Evolutionary conservation across 176 grass and related monocot species (phyloP).

Genomic region (Microstegium vimineum): DNA sequence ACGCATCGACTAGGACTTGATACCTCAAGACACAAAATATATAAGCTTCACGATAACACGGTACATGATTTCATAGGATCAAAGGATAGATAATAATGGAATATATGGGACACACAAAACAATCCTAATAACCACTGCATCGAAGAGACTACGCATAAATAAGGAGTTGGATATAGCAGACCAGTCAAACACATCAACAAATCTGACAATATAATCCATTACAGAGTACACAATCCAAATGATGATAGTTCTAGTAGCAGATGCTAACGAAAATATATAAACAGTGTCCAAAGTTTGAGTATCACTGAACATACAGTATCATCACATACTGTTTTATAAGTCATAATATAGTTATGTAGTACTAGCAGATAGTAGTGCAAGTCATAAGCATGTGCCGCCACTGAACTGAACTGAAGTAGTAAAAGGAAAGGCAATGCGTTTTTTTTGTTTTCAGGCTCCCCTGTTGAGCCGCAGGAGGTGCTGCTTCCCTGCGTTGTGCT

Average conservation of each 20-base stretch:
- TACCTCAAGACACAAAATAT: background rate
- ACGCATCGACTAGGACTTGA: background rate
- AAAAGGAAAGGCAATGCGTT: too few species aligned
- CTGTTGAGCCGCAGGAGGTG: conserved; percentile 8
- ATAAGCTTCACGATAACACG: background rate
- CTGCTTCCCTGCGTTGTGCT: conserved; percentile 41
- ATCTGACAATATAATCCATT: background rate
- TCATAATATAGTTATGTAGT: background rate
- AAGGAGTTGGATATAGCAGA: background rate
- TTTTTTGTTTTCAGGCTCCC: too few species aligned
- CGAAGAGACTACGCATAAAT: background rate
- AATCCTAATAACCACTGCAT: background rate
- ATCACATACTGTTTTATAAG: background rate
- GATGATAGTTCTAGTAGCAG: background rate
- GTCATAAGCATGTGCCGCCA: background rate
- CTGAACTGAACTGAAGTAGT: too few species aligned
- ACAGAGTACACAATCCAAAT: background rate
- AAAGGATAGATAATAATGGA: background rate
- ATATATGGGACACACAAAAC: background rate
- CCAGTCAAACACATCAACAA: background rate
- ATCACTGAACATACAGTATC: background rate
- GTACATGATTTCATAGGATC: background rate
- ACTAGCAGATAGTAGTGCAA: background rate
- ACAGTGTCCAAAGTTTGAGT: background rate
- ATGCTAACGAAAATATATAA: background rate